These are phyloP conservation scores for Aspergillus coremiiformis DNA, from an alignment of 495 filamentous ascomycete genomes.

Conservation along the genomic window DNA sequence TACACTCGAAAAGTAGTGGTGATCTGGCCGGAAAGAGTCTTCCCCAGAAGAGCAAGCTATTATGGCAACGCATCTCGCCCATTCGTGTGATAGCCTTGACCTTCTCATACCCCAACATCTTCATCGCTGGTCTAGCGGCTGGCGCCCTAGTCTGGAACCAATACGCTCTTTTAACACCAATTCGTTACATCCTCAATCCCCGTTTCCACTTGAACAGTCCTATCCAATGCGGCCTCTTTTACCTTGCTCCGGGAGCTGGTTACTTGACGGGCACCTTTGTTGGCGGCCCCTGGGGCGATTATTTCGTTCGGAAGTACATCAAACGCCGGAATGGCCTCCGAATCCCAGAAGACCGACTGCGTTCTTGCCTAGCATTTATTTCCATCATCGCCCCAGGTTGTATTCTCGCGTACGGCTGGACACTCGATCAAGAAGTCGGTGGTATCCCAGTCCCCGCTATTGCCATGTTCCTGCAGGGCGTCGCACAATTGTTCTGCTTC, in stretches of 20 bases:
- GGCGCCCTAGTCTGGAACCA: conserved; percentile 64
- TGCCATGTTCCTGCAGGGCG: conserved; percentile 63
- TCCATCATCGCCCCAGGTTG: conserved; percentile 54
- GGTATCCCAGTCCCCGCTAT: conserved; percentile 62
- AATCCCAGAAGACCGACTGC: conserved; percentile 62
- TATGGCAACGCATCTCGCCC: conserved; percentile 57
- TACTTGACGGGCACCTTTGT: conserved; percentile 64
- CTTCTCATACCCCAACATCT: conserved; percentile 60
- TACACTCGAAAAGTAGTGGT: conserved; percentile 49
- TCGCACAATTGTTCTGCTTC: conserved; percentile 67
- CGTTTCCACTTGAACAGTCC: conserved; percentile 61
- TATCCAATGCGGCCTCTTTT: conserved; percentile 62
- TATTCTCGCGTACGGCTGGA: conserved; percentile 67
- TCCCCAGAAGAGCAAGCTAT: conserved; percentile 39
- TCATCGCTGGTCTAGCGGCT: conserved; percentile 53
- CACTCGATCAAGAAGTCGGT: conserved; percentile 56
- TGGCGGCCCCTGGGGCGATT: conserved; percentile 66
- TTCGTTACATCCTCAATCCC: conserved; percentile 67
- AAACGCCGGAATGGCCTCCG: conserved; percentile 47
- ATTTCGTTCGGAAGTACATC: conserved; percentile 56
- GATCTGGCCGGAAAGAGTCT: conserved; percentile 46
- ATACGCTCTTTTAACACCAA: conserved; percentile 65
- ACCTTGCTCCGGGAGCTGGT: conserved; percentile 64
- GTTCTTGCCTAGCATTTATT: conserved; percentile 53
- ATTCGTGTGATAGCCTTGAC: conserved; percentile 27